phyloP scores from a whole-genome alignment of 2,329 filamentous ascomycete species.

The Calonectria hawksworthii region DNA sequence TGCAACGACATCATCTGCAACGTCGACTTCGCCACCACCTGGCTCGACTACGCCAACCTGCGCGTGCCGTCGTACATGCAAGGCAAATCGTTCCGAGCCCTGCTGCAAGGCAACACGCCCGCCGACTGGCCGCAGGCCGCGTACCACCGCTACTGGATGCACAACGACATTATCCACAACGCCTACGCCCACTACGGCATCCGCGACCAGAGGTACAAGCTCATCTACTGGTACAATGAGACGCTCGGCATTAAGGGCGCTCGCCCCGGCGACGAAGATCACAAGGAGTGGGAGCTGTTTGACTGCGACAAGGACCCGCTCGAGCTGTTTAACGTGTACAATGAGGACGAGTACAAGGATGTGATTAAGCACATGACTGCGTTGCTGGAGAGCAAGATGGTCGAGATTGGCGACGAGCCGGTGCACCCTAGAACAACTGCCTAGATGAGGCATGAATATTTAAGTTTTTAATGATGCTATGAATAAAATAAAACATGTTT shows the following conservation, averaged over 20 bases:
- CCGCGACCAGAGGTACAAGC: conserved; percentile 65
- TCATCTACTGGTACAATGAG: conserved; percentile 71
- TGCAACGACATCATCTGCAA: conserved; percentile 66
- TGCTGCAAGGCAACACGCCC: conserved; percentile 56
- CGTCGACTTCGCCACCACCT: conserved; percentile 67
- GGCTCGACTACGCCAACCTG: conserved; percentile 60
- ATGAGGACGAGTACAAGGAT: conserved; percentile 52
- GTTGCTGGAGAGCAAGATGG: conserved; percentile 64
- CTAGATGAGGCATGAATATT: neutral
- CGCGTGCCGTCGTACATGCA: conserved; percentile 65
- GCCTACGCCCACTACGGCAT: conserved; percentile 67
- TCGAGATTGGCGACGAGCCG: conserved; percentile 63
- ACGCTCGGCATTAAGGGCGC: conserved; percentile 61
- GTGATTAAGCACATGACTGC: conserved; percentile 57
- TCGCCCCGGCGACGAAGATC: conserved; percentile 53
- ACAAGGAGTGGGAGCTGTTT: conserved; percentile 68
- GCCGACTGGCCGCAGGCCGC: conserved; percentile 64
- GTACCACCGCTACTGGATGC: conserved; percentile 71
- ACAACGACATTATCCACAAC: conserved; percentile 63
- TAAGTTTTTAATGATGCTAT: neutral
- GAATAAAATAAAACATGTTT: neutral
- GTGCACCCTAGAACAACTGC: conserved; percentile 41
- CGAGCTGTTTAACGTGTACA: conserved; percentile 63
- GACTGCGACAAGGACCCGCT: conserved; percentile 64
- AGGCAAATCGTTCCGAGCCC: conserved; percentile 57